These are phyloP conservation scores for Leptoxyphium fumago DNA, from an alignment of 2,329 filamentous ascomycete genomes.

Conservation along the genomic window DNA sequence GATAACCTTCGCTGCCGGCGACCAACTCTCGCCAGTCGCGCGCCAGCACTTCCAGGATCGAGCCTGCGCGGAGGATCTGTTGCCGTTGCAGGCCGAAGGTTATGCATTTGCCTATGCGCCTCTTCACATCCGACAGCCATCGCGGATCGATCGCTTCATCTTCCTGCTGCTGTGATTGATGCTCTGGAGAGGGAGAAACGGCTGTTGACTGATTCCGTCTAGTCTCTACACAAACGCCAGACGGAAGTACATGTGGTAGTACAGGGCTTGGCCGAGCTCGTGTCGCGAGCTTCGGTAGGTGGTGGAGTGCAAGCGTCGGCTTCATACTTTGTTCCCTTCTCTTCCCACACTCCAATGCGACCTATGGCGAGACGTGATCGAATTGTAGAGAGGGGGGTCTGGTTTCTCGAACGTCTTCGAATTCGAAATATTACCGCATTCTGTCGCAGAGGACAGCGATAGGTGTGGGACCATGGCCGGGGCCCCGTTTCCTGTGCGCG, in stretches of 20 bases:
- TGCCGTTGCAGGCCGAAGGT: conserved; percentile 50
- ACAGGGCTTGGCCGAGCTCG: neutral
- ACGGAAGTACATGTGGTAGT: conserved; percentile 1
- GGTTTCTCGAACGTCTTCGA: too few species aligned
- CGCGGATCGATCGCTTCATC: conserved; percentile 28
- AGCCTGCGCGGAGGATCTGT: conserved; percentile 44
- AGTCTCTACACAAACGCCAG: neutral
- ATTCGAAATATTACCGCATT: too few species aligned
- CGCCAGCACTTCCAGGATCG: conserved; percentile 45
- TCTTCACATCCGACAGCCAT: conserved; percentile 57
- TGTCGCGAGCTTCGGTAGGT: neutral
- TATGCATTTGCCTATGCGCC: conserved; percentile 58
- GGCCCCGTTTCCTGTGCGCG: too few species aligned
- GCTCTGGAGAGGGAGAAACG: neutral
- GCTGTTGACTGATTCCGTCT: neutral
- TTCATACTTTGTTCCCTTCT: neutral
- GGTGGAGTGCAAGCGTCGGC: neutral
- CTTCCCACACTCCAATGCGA: neutral
- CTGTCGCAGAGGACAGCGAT: too few species aligned
- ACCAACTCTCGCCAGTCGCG: conserved; percentile 57
- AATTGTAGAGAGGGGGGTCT: too few species aligned
- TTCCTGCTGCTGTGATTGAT: neutral
- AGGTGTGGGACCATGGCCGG: too few species aligned
- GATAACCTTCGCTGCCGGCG: conserved; percentile 60
- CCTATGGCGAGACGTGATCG: neutral